Evolutionary conservation across 108 stramenopile species (phyloP), one percentile per base, ranked within the genome.

Genomic region (Schizochytrium sp.): DNA sequence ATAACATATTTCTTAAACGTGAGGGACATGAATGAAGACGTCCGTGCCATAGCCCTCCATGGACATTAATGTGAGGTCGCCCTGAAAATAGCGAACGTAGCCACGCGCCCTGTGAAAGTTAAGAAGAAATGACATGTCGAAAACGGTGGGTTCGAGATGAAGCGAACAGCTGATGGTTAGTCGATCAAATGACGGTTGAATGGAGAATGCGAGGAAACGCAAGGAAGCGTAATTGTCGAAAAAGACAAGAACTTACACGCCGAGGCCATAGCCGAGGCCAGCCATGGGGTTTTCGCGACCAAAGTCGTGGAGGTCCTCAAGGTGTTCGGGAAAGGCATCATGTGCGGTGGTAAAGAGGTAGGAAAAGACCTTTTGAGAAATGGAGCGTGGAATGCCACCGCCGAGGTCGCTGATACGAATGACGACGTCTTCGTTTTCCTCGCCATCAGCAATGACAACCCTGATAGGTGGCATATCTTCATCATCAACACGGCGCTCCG

Each of bases 11-110:
- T 28, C 2, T 69, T 18, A 69, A 10, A 69, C 63, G 25, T 69
- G 76, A 6, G 96, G 95, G 41, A 99, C 89, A 89, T 99, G 96
- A 44, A 99, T 87, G 76, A 98, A 99, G 0, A 98, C 98, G 95
- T 99, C 99, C 19, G 99, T 94, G 53, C 99, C 99, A 89, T 98
- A 98, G n/a, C 99, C 99, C 88, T 99, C 98, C 96, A 98, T 96
- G 8, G 95, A 95, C 89, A 98, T 98, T 28, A 99, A 89, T 21
- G 96, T 95, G 34, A 99, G 93, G 90, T 99, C 99, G 5, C 99
- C 99, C 28, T 97, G 98, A 89, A 99, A 97, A 91, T 99, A 99
- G 41, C 99, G 94, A 6, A 98, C 98, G 91, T 98, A 98, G 59
- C 97, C 96, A 44, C 99, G 90, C 34, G 97, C 94, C 72, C 55